Base-by-base conservation (phyloP, 116 monocot species). In the Iris pallida region DNA sequence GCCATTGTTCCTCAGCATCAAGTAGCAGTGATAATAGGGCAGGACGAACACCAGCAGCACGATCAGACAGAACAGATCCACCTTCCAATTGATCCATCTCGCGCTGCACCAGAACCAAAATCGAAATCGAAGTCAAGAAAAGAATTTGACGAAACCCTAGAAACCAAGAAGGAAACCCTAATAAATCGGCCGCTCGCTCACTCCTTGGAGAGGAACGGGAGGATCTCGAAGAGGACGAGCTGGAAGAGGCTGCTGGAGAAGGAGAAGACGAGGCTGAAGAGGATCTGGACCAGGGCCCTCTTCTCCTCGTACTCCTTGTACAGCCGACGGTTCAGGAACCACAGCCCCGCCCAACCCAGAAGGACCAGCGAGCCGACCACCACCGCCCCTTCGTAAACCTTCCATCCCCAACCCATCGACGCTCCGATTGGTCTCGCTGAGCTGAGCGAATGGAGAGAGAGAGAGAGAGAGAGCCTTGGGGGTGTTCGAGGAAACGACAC, bases 221-320 rank as follows among this genome's bases (percentile, higher is more conserved):
- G 81, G 80, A 96, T 96, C 92, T 96, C 95, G 74, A 96, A 88
- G 71, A 95, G 88, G 14, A 95, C 95, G 61, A 95, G 91, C 84
- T 95, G 86, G 68, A 95, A 88, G 56, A 96, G 91, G 69, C 91
- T 96, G 84, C 95, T 91, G 65, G 95, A 96, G 80, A 96, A 89
- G 69, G 95, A 88, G 71, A 96, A 96, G 77, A 96, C 92, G 63
- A 82, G 69, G 75, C 86, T 82, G 87, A 96, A 96, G 69, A 96
- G 84, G 82, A 96, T 86, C 82, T 96, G 95, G 20, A 96, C 91
- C 13, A 91, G 79, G 4, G 95, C 95, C 6, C 92, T 74, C 89
- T 91, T 91, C 84, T 96, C 95, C 75, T 96, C 95, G 75, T 96
- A 96, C 75, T 96, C 95, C 71, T 91, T 96, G 75, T 96, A 96